A percentile compares a stretch with the other conserved stretches of the same genome.
phyloP scores from a whole-genome alignment of 208 protist species.

The Leishmania arabica region DNA sequence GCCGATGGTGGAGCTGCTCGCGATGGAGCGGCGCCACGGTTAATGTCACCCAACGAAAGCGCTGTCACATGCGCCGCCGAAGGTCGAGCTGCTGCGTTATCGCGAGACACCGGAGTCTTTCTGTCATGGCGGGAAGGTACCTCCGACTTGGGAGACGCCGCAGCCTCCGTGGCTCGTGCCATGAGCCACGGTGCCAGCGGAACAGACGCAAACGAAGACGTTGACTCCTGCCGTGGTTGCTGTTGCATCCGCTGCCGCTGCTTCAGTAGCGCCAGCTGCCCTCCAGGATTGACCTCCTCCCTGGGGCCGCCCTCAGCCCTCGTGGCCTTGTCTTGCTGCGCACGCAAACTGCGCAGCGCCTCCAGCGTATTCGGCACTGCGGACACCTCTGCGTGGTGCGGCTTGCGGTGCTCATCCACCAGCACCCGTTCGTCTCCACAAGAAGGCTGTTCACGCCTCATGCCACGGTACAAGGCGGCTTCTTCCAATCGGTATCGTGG shows the following conservation, averaged over 20 bases:
- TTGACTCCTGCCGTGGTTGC: constrained; percentile 1
- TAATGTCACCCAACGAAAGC: constrained; percentile 35
- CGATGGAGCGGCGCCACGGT: constrained; percentile 4
- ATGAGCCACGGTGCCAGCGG: neutral
- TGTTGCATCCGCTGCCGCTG: constrained; percentile 43
- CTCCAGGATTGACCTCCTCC: constrained; percentile 20
- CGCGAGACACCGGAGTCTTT: neutral
- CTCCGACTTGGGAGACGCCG: constrained; percentile 12
- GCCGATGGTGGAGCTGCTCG: neutral
- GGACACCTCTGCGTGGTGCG: constrained; percentile 14
- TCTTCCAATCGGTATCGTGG: constrained; percentile 20
- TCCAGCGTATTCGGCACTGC: constrained; percentile 77
- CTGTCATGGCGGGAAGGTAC: neutral
- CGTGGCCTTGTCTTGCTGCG: constrained; percentile 17
- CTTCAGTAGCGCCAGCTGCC: constrained; percentile 67
- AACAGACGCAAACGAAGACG: constrained; percentile 5
- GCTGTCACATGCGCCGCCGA: constrained; percentile 23
- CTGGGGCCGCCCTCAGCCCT: neutral
- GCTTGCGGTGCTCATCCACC: constrained; percentile 18
- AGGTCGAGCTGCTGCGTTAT: neutral
- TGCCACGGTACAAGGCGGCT: constrained; percentile 33
- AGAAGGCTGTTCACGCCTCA: constrained; percentile 32
- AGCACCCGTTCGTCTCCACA: constrained; percentile 30
- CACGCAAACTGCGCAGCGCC: constrained; percentile 51
- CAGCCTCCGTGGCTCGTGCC: constrained; percentile 6